Evolutionary conservation across 306 rosid species (phyloP), one percentile per base, ranked within the genome.

Genomic region (Myrica gale): DNA sequence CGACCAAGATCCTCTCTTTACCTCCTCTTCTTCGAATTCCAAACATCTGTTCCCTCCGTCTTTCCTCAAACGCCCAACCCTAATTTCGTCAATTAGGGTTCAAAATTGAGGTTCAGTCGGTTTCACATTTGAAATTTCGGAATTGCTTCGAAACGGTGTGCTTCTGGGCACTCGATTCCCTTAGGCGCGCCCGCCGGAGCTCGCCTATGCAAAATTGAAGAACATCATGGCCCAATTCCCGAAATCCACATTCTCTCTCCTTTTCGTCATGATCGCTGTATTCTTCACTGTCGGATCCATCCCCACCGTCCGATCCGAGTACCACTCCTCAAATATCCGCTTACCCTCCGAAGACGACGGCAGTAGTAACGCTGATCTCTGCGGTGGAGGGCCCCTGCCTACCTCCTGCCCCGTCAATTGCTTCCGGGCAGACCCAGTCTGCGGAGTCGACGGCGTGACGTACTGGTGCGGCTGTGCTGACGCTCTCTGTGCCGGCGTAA

Each of bases 401-500:
- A 0, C 83, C 2, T 75, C 80, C 23, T 94, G 98, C 48, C 98
- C 98, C 4, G 90, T 92, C 0, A 90, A 78, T 7, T 94, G 98
- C 78, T 94, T 94, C 6, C 78, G 97, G 19, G 70, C 98, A 5
- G 86, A 94, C 76, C 98, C 98, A 0, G 98, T 92, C n/a, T 94
- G 97, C 74, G 93, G 97, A 6, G 90, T 66, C 0, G 90, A 92
- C 81, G 97, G 95, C 20, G 86, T 94, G 53, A 94, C 96, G 39
- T 94, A 91, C 75, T 94, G 98, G 98, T 91, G 97, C 47, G 98
- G 98, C 6, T 93, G 97, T 82, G 90, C 82, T 5, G 97, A 91
- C 42, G 98, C 98, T 0, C 85, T 83, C 2, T 94, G 98, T 52
- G 88, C 95, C 0, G 95, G 96, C 15, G 78, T 66, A 2, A 79